These are phyloP conservation scores for Cutaneotrichosporon sp. DNA, from an alignment of 1,284 basidiomycete genomes.

Conservation along the genomic window DNA sequence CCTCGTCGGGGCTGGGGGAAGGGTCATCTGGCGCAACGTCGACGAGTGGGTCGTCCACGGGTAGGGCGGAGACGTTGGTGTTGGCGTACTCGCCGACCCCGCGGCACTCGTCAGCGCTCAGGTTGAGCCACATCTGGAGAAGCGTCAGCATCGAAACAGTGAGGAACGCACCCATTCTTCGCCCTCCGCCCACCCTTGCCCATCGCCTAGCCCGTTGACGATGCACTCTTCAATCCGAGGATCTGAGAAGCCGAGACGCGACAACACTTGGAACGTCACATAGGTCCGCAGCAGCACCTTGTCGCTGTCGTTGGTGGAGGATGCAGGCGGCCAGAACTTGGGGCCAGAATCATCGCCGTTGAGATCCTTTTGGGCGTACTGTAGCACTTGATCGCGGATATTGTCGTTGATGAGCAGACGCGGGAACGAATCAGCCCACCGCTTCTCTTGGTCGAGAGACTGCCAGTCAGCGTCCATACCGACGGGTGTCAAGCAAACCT, in stretches of 20 bases:
- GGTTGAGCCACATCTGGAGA: slow-evolving; percentile 68
- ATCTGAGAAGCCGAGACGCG: slow-evolving; percentile 77
- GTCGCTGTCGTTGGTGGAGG: slow-evolving; percentile 58
- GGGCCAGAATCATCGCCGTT: slow-evolving; percentile 35
- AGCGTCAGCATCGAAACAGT: slow-evolving; percentile 13
- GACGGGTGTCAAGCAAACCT: slow-evolving; percentile 51
- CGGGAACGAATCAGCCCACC: slow-evolving; percentile 68
- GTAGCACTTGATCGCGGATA: slow-evolving; percentile 64
- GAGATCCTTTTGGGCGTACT: background rate
- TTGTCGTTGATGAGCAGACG: slow-evolving; percentile 65
- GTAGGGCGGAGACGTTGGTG: background rate
- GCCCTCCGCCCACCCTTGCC: slow-evolving; percentile 84
- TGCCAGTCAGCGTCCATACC: slow-evolving; percentile 45
- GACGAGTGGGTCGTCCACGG: slow-evolving; percentile 15
- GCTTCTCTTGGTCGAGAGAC: slow-evolving; percentile 81
- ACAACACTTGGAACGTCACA: slow-evolving; percentile 78
- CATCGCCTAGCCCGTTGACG: slow-evolving; percentile 36
- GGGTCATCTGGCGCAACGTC: slow-evolving; percentile 1
- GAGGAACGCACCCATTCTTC: slow-evolving; percentile 75
- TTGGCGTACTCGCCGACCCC: slow-evolving; percentile 34
- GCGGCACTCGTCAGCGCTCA: slow-evolving; percentile 64
- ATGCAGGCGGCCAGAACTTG: background rate
- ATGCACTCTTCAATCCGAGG: slow-evolving; percentile 58
- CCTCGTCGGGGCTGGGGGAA: background rate
- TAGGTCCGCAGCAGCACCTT: slow-evolving; percentile 72